Conservation (phyloP, 2,329 filamentous ascomycete genomes). For the Colletotrichum sidae region DNA sequence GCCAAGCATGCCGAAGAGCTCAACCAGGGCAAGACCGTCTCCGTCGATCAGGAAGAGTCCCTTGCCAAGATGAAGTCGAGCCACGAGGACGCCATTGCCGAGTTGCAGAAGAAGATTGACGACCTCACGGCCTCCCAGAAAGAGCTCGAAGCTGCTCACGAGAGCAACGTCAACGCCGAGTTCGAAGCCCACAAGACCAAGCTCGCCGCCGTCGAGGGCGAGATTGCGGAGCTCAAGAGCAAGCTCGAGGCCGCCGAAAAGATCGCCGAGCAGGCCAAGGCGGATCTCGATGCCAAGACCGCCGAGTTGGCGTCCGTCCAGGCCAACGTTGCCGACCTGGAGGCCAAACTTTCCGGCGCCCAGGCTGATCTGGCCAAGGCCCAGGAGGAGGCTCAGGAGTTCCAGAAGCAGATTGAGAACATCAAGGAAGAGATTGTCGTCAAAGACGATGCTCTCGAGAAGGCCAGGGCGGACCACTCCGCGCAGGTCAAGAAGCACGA, state of each 20-base stretch:
- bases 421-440: slow-evolving; percentile 58
- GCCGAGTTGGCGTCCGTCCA: slow-evolving; percentile 53
- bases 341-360: slow-evolving; percentile 59
- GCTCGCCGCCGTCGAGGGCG: slow-evolving; percentile 62
- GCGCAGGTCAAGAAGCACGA: slow-evolving; percentile 61
- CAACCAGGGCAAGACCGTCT: slow-evolving; percentile 57
- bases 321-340: slow-evolving; percentile 54
- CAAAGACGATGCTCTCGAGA: slow-evolving; percentile 62
- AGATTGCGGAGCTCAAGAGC: slow-evolving; percentile 63
- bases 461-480: slow-evolving; percentile 62
- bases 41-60: slow-evolving; percentile 60
- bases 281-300: slow-evolving; percentile 58
- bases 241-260: slow-evolving; percentile 61
- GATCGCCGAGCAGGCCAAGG: slow-evolving; percentile 55
- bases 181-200: slow-evolving; percentile 57
- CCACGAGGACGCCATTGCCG: slow-evolving; percentile 60
- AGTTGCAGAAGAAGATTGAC: slow-evolving; percentile 67
- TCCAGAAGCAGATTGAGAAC: slow-evolving; percentile 61
- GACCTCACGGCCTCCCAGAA: slow-evolving; percentile 61
- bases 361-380: slow-evolving; percentile 56
- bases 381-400: slow-evolving; percentile 59
- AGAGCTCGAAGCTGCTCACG: slow-evolving; percentile 57
- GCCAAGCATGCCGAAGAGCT: slow-evolving; percentile 65
- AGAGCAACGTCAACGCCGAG: slow-evolving; percentile 58
- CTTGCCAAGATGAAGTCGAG: slow-evolving; percentile 61